Conservation (phyloP, 768 basidiomycete species). For the Tephrocybe rancida region DNA sequence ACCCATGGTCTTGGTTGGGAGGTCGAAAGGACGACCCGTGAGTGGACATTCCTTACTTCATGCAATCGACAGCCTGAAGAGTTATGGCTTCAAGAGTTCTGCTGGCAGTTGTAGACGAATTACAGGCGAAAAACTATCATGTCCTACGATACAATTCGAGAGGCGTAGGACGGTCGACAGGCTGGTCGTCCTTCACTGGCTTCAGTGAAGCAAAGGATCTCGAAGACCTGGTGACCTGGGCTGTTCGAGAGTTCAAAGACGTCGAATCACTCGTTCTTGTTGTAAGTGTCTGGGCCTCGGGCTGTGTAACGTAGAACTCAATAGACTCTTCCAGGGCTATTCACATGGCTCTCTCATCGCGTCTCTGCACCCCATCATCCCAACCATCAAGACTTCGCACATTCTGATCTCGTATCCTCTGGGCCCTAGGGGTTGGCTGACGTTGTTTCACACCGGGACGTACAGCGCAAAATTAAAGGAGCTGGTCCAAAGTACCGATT, state of each 20-base stretch:
- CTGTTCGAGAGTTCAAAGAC: conserved; percentile 40
- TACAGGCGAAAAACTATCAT: conserved; percentile 51
- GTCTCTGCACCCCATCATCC: conserved; percentile 61
- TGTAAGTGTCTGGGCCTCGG: conserved; percentile 42
- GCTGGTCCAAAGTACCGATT: conserved; percentile 46
- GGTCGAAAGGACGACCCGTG: conserved; percentile 79
- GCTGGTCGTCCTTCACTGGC: conserved; percentile 75
- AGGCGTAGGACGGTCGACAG: conserved; percentile 74
- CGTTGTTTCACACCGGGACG: conserved; percentile 60
- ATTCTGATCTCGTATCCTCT: conserved; percentile 80
- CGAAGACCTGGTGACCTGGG: conserved; percentile 60
- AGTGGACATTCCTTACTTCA: conserved; percentile 28
- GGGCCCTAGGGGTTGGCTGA: conserved; percentile 65
- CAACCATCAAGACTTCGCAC: conserved; percentile 59
- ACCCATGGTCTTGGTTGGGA: conserved; percentile 88
- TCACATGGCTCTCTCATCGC: conserved; percentile 79
- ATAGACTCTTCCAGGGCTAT: conserved; percentile 61
- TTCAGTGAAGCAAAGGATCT: conserved; percentile 72
- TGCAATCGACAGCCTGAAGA: not conserved
- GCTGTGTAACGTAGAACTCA: conserved; percentile 6
- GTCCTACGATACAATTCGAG: conserved; percentile 78
- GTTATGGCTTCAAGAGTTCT: conserved; percentile 41
- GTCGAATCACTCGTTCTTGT: conserved; percentile 58
- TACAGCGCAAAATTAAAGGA: conserved; percentile 55
- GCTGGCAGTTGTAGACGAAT: conserved; percentile 35